Base-by-base conservation (phyloP, 495 filamentous ascomycete species). In the Podospora pseudopauciseta region DNA sequence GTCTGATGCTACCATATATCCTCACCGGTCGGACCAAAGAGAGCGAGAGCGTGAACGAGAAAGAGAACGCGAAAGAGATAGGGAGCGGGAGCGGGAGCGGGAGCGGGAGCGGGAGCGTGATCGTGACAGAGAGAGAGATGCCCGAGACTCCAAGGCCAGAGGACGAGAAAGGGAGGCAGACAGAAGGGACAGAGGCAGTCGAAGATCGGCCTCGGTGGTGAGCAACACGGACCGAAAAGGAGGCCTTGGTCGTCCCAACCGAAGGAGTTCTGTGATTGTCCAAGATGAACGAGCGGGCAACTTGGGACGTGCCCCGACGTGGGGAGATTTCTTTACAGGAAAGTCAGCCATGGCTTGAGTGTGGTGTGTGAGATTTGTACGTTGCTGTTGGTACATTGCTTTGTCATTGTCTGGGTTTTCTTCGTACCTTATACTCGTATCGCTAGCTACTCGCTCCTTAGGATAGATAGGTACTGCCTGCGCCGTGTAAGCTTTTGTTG, bases 81-180 rank as follows among this genome's bases (percentile, higher is more conserved):
- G 61, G 34, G 67, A 68, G 49, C 60, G 70, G 56, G 58, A 65
- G 13, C 32, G 19, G 19, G 19, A 19, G 13, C 32, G 19, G 19
- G 19, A 19, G 49, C 60, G 61, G 34, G 67, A 68, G 49, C 60
- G 70, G 30, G 67, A 71, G 9, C 60, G 69, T 15, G 66, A 72
- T 59, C 27, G 70, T 15, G 65, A 68, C 1, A 53, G 68, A 27
- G 67, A 57, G 9, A 27, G 53, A 16, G 28, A 57, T 3, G 1
- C 9, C 15, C 56, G 55, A 39, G 57, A 44, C 44, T 66, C 16
- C 57, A 71, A 27, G 49, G 61, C 13, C 54, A 67, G 20, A 26
- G 70, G 20, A 0, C 60, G 70, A 39, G 67, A 72, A n/a, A 32
- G 63, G 63, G 54, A 67, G 26, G 54, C 6, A 3, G 61, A 66